These are phyloP conservation scores for Botrytis aclada DNA, from an alignment of 2,329 filamentous ascomycete species.

Conservation along the genomic window DNA sequence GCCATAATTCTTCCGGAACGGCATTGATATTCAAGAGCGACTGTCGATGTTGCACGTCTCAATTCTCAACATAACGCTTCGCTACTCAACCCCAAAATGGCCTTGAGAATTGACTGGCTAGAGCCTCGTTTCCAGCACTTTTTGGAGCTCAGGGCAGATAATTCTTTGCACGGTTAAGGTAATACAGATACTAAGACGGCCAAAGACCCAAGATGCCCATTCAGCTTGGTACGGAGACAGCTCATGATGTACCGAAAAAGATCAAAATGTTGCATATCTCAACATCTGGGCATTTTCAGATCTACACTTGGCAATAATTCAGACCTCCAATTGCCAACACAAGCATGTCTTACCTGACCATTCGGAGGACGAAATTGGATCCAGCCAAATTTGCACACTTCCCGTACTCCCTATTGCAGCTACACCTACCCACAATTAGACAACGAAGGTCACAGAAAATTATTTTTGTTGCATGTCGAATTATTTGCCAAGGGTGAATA, in stretches of 20 bases:
- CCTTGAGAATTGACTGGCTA: background rate
- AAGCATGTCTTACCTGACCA: background rate
- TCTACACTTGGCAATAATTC: background rate
- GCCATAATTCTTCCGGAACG: conserved; percentile 19
- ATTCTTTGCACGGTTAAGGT: background rate
- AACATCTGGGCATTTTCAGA: conserved; percentile 4
- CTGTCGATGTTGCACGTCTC: conserved; percentile 19
- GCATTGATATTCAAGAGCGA: background rate
- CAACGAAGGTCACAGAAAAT: background rate
- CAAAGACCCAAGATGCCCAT: background rate
- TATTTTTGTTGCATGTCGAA: background rate
- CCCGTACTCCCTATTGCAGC: background rate
- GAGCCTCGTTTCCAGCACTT: background rate
- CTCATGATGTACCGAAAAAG: background rate
- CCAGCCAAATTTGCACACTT: background rate
- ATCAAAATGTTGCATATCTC: conserved; percentile 6
- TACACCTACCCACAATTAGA: background rate
- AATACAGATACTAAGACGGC: background rate
- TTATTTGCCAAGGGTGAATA: background rate
- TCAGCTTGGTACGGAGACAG: background rate
- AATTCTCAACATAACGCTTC: background rate
- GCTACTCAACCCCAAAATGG: background rate
- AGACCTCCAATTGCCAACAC: background rate
- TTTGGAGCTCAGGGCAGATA: background rate
- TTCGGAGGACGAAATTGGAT: background rate